Evolutionary conservation across 306 rosid species (phyloP).

Genomic region (Corylus americana): DNA sequence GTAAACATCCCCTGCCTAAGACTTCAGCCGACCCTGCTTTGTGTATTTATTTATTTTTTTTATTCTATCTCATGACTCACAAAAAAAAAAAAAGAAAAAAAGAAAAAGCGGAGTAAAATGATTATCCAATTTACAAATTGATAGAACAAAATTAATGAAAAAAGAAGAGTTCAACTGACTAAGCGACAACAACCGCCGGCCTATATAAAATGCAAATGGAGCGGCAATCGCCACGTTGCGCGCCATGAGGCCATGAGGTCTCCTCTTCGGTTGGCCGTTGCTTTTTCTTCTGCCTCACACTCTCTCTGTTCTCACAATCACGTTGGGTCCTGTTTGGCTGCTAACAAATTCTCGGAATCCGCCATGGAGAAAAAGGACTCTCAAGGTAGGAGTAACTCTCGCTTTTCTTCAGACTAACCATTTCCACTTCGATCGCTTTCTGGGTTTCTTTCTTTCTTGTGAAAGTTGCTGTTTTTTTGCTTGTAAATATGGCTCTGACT

Average conservation of each 20-base stretch:
- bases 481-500: neutral
- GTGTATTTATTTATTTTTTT: no score
- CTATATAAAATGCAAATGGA: conserved; percentile 2
- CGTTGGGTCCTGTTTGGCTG: neutral
- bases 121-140: no score
- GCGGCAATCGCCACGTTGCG: conserved; percentile 37
- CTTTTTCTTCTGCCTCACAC: neutral
- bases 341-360: neutral
- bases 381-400: conserved; percentile 14
- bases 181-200: neutral
- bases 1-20: no score
- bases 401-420: neutral
- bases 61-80: no score
- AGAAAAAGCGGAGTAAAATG: no score
- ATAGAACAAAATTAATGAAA: no score
- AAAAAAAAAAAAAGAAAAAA: no score
- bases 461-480: no score
- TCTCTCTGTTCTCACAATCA: conserved; percentile 5
- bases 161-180: neutral
- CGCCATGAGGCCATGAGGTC: conserved; percentile 25
- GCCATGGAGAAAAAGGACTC: conserved; percentile 27
- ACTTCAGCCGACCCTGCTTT: no score
- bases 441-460: neutral
- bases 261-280: neutral
- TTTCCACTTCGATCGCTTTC: neutral